Evolutionary conservation across 2,329 filamentous ascomycete genomes (phyloP), one percentile per base, ranked within the genome.

Genomic region (Cercospora sesami): DNA sequence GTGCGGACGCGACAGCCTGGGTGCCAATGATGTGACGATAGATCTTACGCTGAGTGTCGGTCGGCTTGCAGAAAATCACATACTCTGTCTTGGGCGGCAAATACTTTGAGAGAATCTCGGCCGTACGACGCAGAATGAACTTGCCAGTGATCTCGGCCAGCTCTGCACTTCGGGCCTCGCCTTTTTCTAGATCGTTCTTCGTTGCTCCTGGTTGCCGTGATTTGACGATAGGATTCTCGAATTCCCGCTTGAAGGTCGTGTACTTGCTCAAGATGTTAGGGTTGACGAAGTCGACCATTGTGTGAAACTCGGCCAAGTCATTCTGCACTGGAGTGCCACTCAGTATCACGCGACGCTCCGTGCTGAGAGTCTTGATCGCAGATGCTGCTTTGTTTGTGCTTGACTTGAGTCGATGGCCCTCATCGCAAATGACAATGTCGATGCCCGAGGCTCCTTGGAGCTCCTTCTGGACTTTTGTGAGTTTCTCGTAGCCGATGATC

Each of bases 401-500:
- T 0, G 88, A 90, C 78, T 91, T 91, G 45, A 91, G 79, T 58
- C 89, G 81, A 74, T 91, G 89, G 0, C 89, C 88, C 78, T 91
- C 89, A 73, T 91, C 89, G n/a, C 87, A 87, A 72, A 91, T 86
- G 65, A 91, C 85, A 65, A 91, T 90, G 74, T 92, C 90, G 60
- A 92, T 86, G 1, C 86, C 86, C 64, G 81, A 79, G 6, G 86
- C 87, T 73, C 87, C 87, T 69, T 87, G 85, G 55, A 92, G 79
- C 62, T 90, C 87, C 61, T 89, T 87, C 69, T 90, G 86, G 1
- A 91, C 86, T 4, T 83, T 85, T 59, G 88, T 84, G 31, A 91
- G 80, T 78, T 89, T 90, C 77, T 92, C 90, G 74, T 92, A 92
- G 1, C 90, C 90, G 66, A 92, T 87, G 71, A 92, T 89, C 88